Percentiles rank a stretch among this genome's conserved stretches.
phyloP scores from a whole-genome alignment of 805 yeast species.

The Yamadazyma kitorensis region DNA sequence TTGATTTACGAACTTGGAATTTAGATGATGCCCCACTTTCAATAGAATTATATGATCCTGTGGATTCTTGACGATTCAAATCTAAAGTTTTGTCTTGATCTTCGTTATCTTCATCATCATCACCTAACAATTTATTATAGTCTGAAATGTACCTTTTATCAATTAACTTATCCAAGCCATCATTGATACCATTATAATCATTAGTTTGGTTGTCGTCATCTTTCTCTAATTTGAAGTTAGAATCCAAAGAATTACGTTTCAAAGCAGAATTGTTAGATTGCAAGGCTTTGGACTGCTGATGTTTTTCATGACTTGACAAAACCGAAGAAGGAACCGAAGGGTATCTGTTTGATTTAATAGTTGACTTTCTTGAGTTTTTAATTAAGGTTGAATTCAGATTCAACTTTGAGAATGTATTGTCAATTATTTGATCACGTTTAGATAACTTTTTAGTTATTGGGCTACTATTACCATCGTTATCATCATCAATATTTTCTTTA shows the following conservation, averaged over 20 bases:
- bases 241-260: slow-evolving; percentile 21
- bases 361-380: slow-evolving; percentile 27
- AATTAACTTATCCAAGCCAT: not conserved
- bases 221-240: slow-evolving; percentile 18
- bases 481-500: too few species aligned
- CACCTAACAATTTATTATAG: slow-evolving; percentile 22
- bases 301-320: slow-evolving; percentile 1
- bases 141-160: slow-evolving; percentile 25
- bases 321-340: slow-evolving; percentile 32
- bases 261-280: too few species aligned
- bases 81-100: slow-evolving; percentile 2
- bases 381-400: too few species aligned
- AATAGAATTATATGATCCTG: slow-evolving; percentile 23
- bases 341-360: slow-evolving; percentile 31
- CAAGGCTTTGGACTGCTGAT: too few species aligned
- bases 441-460: too few species aligned
- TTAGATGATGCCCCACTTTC: slow-evolving; percentile 29
- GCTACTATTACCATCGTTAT: too few species aligned
- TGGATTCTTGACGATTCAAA: slow-evolving; percentile 8
- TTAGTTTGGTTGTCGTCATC: slow-evolving; percentile 1
- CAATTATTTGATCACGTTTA: too few species aligned
- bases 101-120: slow-evolving; percentile 10
- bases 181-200: not conserved
- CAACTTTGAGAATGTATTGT: too few species aligned
- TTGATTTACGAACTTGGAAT: slow-evolving; percentile 4